phyloP scores from a whole-genome alignment of 164 flowering plant species.

The Vitis labrusca region DNA sequence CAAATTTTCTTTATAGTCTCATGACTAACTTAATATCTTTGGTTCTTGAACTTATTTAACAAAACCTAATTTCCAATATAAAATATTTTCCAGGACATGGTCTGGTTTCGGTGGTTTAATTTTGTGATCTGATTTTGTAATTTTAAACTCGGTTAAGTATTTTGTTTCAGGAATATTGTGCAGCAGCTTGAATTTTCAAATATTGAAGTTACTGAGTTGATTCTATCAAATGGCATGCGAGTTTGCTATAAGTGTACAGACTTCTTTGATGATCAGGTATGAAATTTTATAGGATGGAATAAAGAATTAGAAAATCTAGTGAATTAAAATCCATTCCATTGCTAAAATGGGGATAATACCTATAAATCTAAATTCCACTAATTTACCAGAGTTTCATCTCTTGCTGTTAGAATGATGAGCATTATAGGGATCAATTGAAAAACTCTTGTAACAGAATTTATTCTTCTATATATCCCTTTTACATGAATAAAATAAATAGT shows the following conservation, averaged over 20 bases:
- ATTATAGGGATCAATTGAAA: too few species aligned
- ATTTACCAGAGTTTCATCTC: not conserved
- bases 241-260: constrained; percentile 93
- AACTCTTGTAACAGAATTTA: too few species aligned
- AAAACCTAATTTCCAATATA: too few species aligned
- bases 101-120: too few species aligned
- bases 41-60: too few species aligned
- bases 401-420: too few species aligned
- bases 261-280: constrained; percentile 93
- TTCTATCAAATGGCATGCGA: constrained; percentile 89
- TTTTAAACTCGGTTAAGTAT: constrained; percentile 3
- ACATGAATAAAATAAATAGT: too few species aligned
- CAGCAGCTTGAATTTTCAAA: constrained; percentile 58
- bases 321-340: not conserved
- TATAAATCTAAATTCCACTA: not conserved
- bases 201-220: constrained; percentile 74
- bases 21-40: too few species aligned
- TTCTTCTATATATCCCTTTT: too few species aligned
- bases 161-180: constrained; percentile 51
- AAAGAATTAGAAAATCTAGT: not conserved
- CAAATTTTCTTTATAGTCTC: too few species aligned
- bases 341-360: not conserved
- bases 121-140: not conserved
- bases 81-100: too few species aligned
- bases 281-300: not conserved